Evolutionary conservation across 129 eudicot genomes (phyloP).

Genomic region (Chrysanthemum makinoi): DNA sequence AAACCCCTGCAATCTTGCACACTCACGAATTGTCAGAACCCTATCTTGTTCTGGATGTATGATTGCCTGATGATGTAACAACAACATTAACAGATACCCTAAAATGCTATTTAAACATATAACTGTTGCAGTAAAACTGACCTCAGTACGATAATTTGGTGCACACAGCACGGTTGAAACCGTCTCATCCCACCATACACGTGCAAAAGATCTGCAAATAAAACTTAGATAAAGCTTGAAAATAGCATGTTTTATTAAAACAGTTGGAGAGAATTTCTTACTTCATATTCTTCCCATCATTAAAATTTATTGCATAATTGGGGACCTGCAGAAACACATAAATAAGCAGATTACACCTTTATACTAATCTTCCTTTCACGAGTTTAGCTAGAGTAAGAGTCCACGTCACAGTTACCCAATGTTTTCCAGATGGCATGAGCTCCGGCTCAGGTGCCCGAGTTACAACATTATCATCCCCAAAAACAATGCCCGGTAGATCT

Average conservation of each 20-base stretch:
- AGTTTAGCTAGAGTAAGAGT: background rate
- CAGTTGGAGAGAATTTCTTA: constrained; percentile 16
- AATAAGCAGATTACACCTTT: background rate
- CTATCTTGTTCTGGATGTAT: constrained; percentile 74
- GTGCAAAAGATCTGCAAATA: constrained; percentile 51
- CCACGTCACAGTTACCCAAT: constrained; percentile 41
- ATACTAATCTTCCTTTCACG: background rate
- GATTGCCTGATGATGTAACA: constrained; percentile 38
- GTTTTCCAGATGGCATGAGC: constrained; percentile 66
- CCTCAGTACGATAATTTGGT: constrained; percentile 53
- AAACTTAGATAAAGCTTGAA: background rate
- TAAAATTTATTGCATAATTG: constrained; percentile 51
- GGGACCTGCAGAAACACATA: constrained; percentile 45
- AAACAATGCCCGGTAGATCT: constrained; percentile 64
- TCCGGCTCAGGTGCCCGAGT: constrained; percentile 38
- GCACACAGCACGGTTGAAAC: constrained; percentile 49
- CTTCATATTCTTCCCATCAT: constrained; percentile 42
- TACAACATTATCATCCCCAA: constrained; percentile 47
- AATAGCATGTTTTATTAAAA: no score
- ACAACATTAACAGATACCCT: background rate
- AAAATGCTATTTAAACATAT: background rate
- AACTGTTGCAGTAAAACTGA: constrained; percentile 13
- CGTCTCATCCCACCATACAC: constrained; percentile 76
- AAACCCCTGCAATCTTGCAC: constrained; percentile 68
- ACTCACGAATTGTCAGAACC: constrained; percentile 50